Percentiles rank a stretch among this genome's conserved stretches.
Evolutionary conservation across 495 filamentous ascomycete species (phyloP).

Genomic region (Xylaria castorea): DNA sequence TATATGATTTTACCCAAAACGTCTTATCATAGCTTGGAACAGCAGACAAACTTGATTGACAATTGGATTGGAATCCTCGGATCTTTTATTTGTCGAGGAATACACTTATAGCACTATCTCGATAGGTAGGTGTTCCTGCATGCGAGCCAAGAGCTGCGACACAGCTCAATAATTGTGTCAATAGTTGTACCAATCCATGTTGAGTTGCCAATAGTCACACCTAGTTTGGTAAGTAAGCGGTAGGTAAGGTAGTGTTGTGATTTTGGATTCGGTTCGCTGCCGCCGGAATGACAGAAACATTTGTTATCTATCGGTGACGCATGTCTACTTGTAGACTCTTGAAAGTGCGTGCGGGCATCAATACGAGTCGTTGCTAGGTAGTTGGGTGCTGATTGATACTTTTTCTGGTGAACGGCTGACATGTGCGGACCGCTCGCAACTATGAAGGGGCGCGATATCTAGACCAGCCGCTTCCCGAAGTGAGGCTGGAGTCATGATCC

Average conservation of each 20-base stretch:
- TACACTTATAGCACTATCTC: background rate
- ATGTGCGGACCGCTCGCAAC: background rate
- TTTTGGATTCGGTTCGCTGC: background rate
- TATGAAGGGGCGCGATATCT: background rate
- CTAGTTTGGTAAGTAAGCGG: background rate
- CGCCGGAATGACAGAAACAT: background rate
- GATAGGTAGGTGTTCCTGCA: background rate
- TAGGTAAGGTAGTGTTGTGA: background rate
- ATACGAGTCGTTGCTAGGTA: background rate
- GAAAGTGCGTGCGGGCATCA: background rate
- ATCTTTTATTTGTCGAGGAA: background rate
- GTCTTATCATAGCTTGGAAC: too few species aligned
- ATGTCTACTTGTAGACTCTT: background rate
- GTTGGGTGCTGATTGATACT: background rate
- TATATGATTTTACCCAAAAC: too few species aligned
- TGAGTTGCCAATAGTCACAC: constrained; percentile 7
- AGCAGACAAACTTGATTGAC: background rate
- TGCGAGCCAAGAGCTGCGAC: background rate
- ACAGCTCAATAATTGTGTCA: constrained; percentile 8
- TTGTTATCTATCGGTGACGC: background rate
- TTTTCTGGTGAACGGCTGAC: background rate
- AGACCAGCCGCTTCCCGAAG: constrained; percentile 8
- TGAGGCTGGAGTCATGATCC: constrained; percentile 13
- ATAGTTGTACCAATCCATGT: constrained; percentile 4
- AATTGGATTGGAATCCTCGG: background rate